Percentiles rank a stretch among this genome's conserved stretches.
These are phyloP conservation scores for Penicillium griseofulvum DNA, from an alignment of 2,329 filamentous ascomycete genomes.

Conservation along the genomic window DNA sequence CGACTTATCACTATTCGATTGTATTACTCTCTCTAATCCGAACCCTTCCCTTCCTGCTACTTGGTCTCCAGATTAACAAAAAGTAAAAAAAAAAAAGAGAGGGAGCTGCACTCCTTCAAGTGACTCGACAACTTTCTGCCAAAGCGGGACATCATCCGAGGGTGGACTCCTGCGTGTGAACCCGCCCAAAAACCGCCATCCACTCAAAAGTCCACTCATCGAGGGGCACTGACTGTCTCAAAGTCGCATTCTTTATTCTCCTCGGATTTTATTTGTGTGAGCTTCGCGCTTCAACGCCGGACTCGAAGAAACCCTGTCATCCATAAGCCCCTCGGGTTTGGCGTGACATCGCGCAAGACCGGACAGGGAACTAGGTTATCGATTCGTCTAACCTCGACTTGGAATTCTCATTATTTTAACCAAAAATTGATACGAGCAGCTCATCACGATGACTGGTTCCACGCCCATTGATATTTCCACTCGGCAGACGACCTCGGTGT, in stretches of 20 bases:
- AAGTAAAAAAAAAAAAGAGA: background rate
- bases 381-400: constrained; percentile 6
- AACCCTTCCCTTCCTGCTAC: too few relatives aligned
- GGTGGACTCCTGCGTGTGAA: constrained; percentile 30
- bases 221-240: constrained; percentile 47
- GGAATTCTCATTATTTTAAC: constrained; percentile 29
- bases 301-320: constrained; percentile 43
- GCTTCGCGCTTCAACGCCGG: constrained; percentile 52
- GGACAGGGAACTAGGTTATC: constrained; percentile 38
- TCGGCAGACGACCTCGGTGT: constrained; percentile 55
- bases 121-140: constrained; percentile 33
- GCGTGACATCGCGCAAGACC: constrained; percentile 43
- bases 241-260: constrained; percentile 49
- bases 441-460: constrained; percentile 52
- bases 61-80: constrained; percentile 3
- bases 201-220: constrained; percentile 43
- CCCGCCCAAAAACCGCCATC: constrained; percentile 34
- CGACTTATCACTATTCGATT: constrained; percentile 6
- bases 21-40: background rate
- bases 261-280: constrained; percentile 43
- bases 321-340: constrained; percentile 48
- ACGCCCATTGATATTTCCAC: constrained; percentile 61
- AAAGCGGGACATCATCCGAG: constrained; percentile 40
- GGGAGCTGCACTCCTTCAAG: constrained; percentile 15
- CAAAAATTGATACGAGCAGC: constrained; percentile 17